phyloP scores from a whole-genome alignment of 805 yeast genomes.

The Candida railenensis region DNA sequence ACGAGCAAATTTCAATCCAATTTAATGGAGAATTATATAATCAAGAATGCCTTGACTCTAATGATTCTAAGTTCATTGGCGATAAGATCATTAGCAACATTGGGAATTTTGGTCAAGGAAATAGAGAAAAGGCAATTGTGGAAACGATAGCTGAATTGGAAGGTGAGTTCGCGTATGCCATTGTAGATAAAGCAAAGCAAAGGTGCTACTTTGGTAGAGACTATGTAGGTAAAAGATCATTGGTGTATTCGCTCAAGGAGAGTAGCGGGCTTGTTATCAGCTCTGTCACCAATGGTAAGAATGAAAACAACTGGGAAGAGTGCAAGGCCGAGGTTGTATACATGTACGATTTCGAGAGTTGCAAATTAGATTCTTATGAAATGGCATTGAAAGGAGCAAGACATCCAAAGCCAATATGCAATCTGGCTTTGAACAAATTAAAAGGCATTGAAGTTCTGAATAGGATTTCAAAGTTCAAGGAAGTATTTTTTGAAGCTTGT shows the following conservation, averaged over 20 bases:
- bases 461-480: slow-evolving; percentile 13
- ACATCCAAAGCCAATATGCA: neutral
- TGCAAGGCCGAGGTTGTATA: slow-evolving; percentile 56
- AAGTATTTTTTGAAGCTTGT: slow-evolving; percentile 38
- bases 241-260: slow-evolving; percentile 40
- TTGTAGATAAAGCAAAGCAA: slow-evolving; percentile 42
- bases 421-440: slow-evolving; percentile 16
- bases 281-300: slow-evolving; percentile 14
- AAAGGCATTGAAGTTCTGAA: slow-evolving; percentile 15
- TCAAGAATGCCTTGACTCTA: slow-evolving; percentile 44
- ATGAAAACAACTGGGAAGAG: slow-evolving; percentile 39
- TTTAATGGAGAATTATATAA: slow-evolving; percentile 92
- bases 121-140: slow-evolving; percentile 32
- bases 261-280: slow-evolving; percentile 23
- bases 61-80: slow-evolving; percentile 64
- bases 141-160: slow-evolving; percentile 44
- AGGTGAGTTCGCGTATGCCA: slow-evolving; percentile 82
- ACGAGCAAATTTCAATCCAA: slow-evolving; percentile 46
- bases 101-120: neutral
- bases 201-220: slow-evolving; percentile 81
- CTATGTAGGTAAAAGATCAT: slow-evolving; percentile 74
- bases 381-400: neutral
- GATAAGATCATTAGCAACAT: slow-evolving; percentile 27
- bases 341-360: slow-evolving; percentile 29
- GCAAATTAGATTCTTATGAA: neutral